Evolutionary conservation across 305 asterid species (phyloP), one percentile per base, ranked within the genome.

Genomic region (Rubia occidens): DNA sequence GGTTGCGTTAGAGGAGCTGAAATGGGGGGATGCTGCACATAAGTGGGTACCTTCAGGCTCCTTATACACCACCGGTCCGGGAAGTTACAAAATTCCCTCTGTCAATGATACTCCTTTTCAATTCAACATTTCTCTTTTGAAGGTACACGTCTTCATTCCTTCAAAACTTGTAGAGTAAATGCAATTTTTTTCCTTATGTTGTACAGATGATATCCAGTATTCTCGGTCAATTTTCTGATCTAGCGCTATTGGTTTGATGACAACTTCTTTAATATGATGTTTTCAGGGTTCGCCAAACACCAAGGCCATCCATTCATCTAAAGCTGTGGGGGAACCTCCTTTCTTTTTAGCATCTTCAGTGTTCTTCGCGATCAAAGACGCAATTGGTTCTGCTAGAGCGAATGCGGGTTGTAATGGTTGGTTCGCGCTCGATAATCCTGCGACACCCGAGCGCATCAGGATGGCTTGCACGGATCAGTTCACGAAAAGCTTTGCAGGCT

Each of bases 261-360:
- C 26, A 4, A 24, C 35, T 9, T 64, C 43, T 60, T 5, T 15
- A 60, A 8, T 24, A 11, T 69, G 11, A 7, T 62, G 69, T 42
- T 75, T 42, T 64, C 77, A 92, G 98, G 96, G 72, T 79, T 91
- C 91, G 42, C 98, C 98, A 4, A 88, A 92, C 73, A 78, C 66
- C 18, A 86, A 80, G 73, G 98, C 95, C 64, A 87, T 92, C 76
- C 98, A 92, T 83, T 92, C 98, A 42, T 89, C 97, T 5, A 92
- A 92, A 81, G 98, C 98, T 35, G 98, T 92, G 35, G 98, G 98
- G 44, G 97, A 92, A 79, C 98, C 98, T 6, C 98, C 98, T 1
- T 92, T 92, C 85, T 92, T 92, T 71, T 95, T 89, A 0, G 96
- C 94, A 1, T 84, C 98, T 2, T 55, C 89, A 32, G 95, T 88